Conservation (phyloP, 345 rosid species). For the Gossypium mustelinum region DNA sequence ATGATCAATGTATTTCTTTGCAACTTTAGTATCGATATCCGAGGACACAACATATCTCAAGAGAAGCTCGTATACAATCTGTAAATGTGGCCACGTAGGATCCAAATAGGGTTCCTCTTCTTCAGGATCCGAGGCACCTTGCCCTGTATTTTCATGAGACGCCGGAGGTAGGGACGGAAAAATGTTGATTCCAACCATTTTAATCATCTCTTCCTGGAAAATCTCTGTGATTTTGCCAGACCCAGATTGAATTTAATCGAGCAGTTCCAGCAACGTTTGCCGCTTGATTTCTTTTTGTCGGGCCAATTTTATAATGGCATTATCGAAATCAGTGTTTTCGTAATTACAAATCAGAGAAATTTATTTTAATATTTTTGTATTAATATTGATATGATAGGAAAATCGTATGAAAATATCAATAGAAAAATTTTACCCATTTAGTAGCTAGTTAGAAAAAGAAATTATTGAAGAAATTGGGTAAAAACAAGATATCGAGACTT, state of each 20-base stretch:
- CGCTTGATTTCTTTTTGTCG: slow-evolving; percentile 85
- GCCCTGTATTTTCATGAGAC: slow-evolving; percentile 77
- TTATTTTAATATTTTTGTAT: no score
- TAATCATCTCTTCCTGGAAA: slow-evolving; percentile 83
- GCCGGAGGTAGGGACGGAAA: slow-evolving; percentile 76
- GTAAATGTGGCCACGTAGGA: slow-evolving; percentile 89
- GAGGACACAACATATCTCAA: slow-evolving; percentile 73
- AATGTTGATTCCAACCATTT: slow-evolving; percentile 58
- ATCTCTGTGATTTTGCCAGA: slow-evolving; percentile 58
- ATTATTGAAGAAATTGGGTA: no score
- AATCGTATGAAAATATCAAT: no score
- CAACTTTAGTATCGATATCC: slow-evolving; percentile 73
- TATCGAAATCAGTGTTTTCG: no score
- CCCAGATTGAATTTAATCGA: slow-evolving; percentile 76
- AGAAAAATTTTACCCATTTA: no score
- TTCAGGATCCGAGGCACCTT: slow-evolving; percentile 64
- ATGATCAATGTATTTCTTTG: slow-evolving; percentile 75
- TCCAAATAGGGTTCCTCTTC: slow-evolving; percentile 86
- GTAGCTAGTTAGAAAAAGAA: no score
- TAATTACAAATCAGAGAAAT: no score
- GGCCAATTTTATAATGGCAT: not conserved
- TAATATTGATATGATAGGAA: no score
- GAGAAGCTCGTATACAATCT: slow-evolving; percentile 73
- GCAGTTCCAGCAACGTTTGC: slow-evolving; percentile 68
- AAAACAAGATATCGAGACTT: no score